Percentiles rank a stretch among this genome's conserved stretches.
Conservation (phyloP, 352 stramenopile genomes). For the Phytopythium vexans region DNA sequence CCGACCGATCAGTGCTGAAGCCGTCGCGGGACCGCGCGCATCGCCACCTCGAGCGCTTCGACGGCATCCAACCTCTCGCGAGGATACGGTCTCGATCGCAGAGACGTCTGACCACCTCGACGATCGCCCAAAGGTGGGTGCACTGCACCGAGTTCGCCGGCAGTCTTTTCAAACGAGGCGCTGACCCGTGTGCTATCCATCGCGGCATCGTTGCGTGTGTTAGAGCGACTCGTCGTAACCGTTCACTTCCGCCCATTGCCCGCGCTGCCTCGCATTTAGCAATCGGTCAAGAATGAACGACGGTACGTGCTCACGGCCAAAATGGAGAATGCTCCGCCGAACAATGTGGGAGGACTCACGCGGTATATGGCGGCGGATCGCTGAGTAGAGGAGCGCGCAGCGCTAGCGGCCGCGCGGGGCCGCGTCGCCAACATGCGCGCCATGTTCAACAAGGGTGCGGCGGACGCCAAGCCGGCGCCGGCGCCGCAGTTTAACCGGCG, state of each 20-base stretch:
- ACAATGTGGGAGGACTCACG: background rate
- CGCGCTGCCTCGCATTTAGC: background rate
- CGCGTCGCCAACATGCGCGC: conserved; percentile 56
- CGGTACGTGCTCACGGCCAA: conserved; percentile 6
- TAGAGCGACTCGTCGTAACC: background rate
- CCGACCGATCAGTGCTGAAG: no score
- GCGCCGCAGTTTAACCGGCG: conserved; percentile 19
- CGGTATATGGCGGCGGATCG: background rate
- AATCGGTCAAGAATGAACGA: conserved; percentile 14
- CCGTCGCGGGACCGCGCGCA: no score
- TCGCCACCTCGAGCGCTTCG: no score
- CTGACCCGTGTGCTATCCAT: no score
- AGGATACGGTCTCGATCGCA: no score
- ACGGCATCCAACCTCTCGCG: no score
- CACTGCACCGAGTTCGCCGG: no score
- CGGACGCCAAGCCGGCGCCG: conserved; percentile 11
- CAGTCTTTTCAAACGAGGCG: no score
- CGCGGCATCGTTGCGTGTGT: background rate
- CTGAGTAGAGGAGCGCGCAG: conserved; percentile 42
- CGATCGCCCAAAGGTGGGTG: no score
- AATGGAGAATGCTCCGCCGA: background rate
- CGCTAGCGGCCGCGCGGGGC: conserved; percentile 40
- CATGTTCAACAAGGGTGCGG: conserved; percentile 62
- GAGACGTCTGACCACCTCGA: no score
- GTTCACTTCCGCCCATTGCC: background rate